Evolutionary conservation across 768 basidiomycete species (phyloP), one percentile per base, ranked within the genome.

Genomic region (Hygrophorus russula): DNA sequence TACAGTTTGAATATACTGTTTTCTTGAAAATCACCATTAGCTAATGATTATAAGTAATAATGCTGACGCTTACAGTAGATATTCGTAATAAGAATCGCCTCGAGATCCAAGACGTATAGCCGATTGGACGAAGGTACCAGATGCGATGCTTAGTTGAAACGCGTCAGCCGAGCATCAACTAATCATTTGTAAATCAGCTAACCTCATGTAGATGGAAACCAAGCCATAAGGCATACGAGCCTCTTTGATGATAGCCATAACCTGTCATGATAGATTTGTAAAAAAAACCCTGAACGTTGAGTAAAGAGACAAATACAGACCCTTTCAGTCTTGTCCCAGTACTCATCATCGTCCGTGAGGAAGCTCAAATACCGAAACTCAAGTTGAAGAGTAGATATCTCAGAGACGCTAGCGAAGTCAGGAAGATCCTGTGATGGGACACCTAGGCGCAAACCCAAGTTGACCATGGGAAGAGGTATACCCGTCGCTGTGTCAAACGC

Each of bases 11-110:
- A 92, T 58, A 55, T 78, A 89, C 58, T 89, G 85, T 56, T 88
- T 88, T 41, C 78, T 75, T 43, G 24, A n/a, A 24, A 36, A 42
- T 28, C 13, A 41, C 29, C 39, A 27, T 14, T 2, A 20, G 42
- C 17, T 6, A 3, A 39, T 14, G 36, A 6, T 15, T 31, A 2
- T 5, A 6, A 24, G 15, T 14, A 30, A n/a, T 24, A 36, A 35
- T 28, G 27, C 18, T 9, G n/a, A 5, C 1, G 59, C 69, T 64
- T 48, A 86, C 83, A 92, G 55, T 12, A 91, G 62, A 56, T 93
- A 91, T 59, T 94, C 93, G 56, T 96, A 98, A 63, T 81, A 97
- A 2, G 88, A 91, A 59, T 98, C 93, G 24, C 83, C 93, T 34
- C 91, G 73, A 28, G 91, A 91, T 19, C 93, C 93, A 15, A 98